phyloP scores from a whole-genome alignment of 495 filamentous ascomycete genomes.

The Emericellopsis terricola region DNA sequence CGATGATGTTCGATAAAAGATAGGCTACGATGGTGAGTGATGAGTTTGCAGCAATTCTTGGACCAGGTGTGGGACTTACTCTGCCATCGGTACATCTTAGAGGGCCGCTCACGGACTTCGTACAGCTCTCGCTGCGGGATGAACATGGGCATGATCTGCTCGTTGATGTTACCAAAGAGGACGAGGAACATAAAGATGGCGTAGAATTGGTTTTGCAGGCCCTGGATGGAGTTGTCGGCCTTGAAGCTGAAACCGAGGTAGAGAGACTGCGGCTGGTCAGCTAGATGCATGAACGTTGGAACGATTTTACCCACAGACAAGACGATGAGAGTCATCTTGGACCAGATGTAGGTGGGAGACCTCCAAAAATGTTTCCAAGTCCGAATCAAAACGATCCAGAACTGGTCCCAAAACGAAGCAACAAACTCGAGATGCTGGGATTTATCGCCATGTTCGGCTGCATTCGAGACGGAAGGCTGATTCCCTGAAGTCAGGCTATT shows the following conservation, averaged over 20 bases:
- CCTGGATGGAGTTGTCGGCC: slow-evolving; percentile 36
- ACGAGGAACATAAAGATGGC: slow-evolving; percentile 37
- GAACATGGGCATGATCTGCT: slow-evolving; percentile 39
- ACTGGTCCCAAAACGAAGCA: slow-evolving; percentile 9
- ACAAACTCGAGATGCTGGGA: slow-evolving; percentile 18
- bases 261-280: slow-evolving; percentile 24
- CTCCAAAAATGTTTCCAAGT: slow-evolving; percentile 54
- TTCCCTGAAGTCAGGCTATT: slow-evolving; percentile 16
- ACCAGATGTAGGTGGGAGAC: slow-evolving; percentile 45
- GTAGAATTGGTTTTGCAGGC: slow-evolving; percentile 53
- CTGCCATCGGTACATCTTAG: slow-evolving; percentile 49
- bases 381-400: slow-evolving; percentile 10
- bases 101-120: slow-evolving; percentile 41
- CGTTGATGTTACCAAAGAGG: slow-evolving; percentile 12
- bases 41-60: too few species aligned
- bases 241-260: slow-evolving; percentile 43
- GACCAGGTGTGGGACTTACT: too few species aligned
- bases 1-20: slow-evolving; percentile 39
- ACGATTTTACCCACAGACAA: too few species aligned
- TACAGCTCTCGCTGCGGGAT: slow-evolving; percentile 40
- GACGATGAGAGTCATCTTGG: slow-evolving; percentile 22
- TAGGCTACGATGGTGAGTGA: too few species aligned
- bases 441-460: slow-evolving; percentile 7
- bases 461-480: slow-evolving; percentile 8
- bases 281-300: too few species aligned